Evolutionary conservation across 345 rosid genomes (phyloP).

Genomic region (Eucalyptus pauciflora): DNA sequence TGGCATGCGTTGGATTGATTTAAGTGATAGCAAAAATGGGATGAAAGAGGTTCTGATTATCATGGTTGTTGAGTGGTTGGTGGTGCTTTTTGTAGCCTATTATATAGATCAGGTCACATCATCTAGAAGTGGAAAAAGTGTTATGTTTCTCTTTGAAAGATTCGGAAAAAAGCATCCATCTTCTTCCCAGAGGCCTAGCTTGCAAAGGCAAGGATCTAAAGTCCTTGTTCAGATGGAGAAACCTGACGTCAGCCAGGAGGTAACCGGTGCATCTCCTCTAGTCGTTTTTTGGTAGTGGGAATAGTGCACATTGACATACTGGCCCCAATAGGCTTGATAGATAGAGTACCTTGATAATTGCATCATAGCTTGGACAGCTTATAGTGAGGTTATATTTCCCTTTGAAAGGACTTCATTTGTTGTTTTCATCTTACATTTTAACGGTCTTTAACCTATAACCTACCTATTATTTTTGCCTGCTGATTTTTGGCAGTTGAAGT

Average conservation of each 20-base stretch:
- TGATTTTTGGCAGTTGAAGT: background rate
- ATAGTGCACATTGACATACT: background rate
- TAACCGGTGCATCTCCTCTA: conserved; percentile 1
- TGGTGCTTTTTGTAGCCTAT: conserved; percentile 50
- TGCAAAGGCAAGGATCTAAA: conserved; percentile 47
- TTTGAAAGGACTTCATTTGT: background rate
- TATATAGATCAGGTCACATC: conserved; percentile 51
- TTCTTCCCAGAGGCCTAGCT: conserved; percentile 39
- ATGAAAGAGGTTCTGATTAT: conserved; percentile 52
- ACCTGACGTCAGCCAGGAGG: conserved; percentile 77
- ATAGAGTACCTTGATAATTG: background rate
- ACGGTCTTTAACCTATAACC: background rate
- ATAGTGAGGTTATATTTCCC: background rate
- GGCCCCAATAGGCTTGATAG: background rate
- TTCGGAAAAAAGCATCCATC: conserved; percentile 14
- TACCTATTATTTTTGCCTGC: background rate
- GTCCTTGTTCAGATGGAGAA: conserved; percentile 58
- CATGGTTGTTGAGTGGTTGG: conserved; percentile 64
- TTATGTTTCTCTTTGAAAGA: conserved; percentile 34
- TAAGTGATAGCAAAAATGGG: conserved; percentile 45
- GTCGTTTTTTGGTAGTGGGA: background rate
- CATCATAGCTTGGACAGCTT: background rate
- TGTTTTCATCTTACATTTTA: background rate
- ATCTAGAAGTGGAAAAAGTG: conserved; percentile 43
- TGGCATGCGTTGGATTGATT: conserved; percentile 72